Evolutionary conservation across 2,329 filamentous ascomycete species (phyloP), one percentile per base, ranked within the genome.

Genomic region (Huntiella decipiens): DNA sequence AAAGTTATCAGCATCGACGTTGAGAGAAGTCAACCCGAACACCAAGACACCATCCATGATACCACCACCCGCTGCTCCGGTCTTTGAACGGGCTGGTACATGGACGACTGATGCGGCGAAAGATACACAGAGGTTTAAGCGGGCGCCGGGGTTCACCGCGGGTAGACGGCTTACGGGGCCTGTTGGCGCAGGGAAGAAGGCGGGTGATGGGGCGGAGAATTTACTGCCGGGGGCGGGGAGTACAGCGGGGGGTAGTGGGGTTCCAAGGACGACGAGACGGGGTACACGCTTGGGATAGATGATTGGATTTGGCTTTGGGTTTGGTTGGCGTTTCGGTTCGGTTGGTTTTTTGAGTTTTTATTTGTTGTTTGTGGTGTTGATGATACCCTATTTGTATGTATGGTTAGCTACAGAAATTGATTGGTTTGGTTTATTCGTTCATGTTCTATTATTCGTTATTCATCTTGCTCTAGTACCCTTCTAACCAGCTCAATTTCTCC

Each of bases 1-100:
- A 28, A 28, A 28, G 22, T 10, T 28, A 28, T 28, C 22, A 28
- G 22, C 22, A 1, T 28, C 22, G 57, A 71, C 68, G 51, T 63
- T 75, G 40, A 67, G 71, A 36, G 72, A 75, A 55, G 63, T 75
- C 33, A 68, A 74, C 55, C 69, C 69, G 32, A 70, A 70, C 39
- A 38, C 35, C 17, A 36, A 16, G 13, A 28, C 22, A 28, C 22
- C 22, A 28, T 28, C 22, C 1, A 28, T 28, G 8, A 28, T 28
- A 7, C 22, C 22, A 28, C 22, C 22, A 28, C 22, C 22, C 22
- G 8, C 22, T 10, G 22, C 22, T 10, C 22, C 22, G 22, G 22
- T 28, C 22, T 28, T 28, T 10, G 22, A 28, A 28, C 11, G 37
- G 32, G 4, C 37, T 19, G 8, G 17, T 6, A 13, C n/a, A 10